Evolutionary conservation across 2,329 filamentous ascomycete species (phyloP).

Genomic region (Fusarium pseudograminearum): DNA sequence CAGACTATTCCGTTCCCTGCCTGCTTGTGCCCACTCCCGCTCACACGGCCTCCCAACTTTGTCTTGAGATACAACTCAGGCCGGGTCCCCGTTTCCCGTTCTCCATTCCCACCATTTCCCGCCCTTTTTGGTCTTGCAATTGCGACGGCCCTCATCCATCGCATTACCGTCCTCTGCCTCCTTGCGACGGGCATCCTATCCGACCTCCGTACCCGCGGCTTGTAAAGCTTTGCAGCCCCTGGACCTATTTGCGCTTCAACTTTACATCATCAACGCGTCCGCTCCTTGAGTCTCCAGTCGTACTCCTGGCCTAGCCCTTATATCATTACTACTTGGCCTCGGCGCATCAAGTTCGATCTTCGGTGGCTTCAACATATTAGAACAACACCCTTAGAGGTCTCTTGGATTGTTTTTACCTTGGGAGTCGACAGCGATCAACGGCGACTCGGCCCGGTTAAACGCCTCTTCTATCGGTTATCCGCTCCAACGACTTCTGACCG

Average conservation of each 20-base stretch:
- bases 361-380: background rate
- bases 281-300: constrained; percentile 20
- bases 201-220: constrained; percentile 9
- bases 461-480: constrained; percentile 29
- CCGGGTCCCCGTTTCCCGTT: constrained; percentile 45
- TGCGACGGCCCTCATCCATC: constrained; percentile 45
- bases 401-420: constrained; percentile 4
- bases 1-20: constrained; percentile 44
- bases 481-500: constrained; percentile 20
- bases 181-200: constrained; percentile 27
- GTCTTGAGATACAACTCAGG: constrained; percentile 49
- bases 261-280: constrained; percentile 31
- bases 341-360: constrained; percentile 22
- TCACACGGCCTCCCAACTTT: constrained; percentile 43
- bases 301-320: constrained; percentile 21
- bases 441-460: constrained; percentile 36
- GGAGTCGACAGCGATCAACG: constrained; percentile 19
- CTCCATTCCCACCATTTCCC: constrained; percentile 41
- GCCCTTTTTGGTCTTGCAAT: constrained; percentile 44
- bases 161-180: constrained; percentile 32
- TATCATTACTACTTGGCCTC: constrained; percentile 16
- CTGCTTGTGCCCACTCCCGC: constrained; percentile 43
- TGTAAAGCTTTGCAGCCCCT: constrained; percentile 28
- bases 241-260: constrained; percentile 12
- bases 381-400: background rate